Percentiles rank a stretch among this genome's conserved stretches.
Conservation (phyloP, 2,329 filamentous ascomycete genomes). For the Emydomyces testavorans region DNA sequence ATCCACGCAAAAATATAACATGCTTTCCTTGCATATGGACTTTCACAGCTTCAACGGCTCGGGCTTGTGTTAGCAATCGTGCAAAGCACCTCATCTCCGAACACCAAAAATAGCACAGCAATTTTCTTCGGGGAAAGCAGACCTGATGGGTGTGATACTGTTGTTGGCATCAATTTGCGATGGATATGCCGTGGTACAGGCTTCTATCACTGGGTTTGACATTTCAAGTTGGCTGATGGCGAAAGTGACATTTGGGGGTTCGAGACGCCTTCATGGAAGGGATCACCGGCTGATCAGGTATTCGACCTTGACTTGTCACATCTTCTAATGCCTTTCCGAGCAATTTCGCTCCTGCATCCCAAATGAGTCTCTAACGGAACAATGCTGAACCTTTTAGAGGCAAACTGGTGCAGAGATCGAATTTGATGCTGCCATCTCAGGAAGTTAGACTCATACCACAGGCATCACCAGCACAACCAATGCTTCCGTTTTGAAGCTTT, state of each 20-base stretch:
- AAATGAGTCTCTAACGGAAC: neutral
- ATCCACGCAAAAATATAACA: conserved; percentile 38
- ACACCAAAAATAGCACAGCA: neutral
- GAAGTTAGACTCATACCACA: neutral
- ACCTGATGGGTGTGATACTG: conserved; percentile 11
- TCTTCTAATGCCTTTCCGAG: neutral
- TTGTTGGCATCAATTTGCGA: neutral
- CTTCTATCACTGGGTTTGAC: neutral
- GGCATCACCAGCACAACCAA: neutral
- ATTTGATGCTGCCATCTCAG: neutral
- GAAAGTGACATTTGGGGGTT: too few species aligned
- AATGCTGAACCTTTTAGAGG: conserved; percentile 3
- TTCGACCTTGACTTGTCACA: neutral
- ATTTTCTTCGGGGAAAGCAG: conserved; percentile 14
- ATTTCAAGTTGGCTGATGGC: neutral
- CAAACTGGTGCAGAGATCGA: conserved; percentile 1
- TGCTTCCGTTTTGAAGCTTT: too few species aligned
- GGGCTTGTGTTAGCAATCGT: neutral
- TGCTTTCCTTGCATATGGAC: conserved; percentile 2
- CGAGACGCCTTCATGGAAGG: neutral
- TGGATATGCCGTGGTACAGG: too few species aligned
- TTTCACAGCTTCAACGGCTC: conserved; percentile 3
- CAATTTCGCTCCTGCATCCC: neutral
- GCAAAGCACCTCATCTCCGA: neutral
- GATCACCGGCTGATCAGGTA: neutral